phyloP scores from a whole-genome alignment of 2,329 filamentous ascomycete genomes.

The Phyllosticta citriasiana region DNA sequence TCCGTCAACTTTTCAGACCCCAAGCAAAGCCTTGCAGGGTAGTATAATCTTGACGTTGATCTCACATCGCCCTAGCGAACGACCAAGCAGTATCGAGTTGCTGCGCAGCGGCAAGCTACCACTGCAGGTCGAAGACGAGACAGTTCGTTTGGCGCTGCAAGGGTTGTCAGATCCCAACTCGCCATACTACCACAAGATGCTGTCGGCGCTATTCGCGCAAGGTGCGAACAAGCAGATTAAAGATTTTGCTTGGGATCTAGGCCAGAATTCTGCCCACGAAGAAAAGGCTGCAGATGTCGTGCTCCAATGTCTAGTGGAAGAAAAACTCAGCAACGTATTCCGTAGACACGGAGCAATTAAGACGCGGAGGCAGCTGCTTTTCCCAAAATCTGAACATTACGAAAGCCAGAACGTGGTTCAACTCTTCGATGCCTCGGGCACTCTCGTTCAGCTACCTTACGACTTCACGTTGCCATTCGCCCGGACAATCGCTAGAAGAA shows the following conservation, averaged over 20 bases:
- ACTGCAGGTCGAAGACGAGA: conserved; percentile 86
- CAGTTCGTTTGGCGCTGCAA: conserved; percentile 71
- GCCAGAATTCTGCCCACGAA: conserved; percentile 19
- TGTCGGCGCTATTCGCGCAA: conserved; percentile 72
- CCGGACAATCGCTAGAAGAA: conserved; percentile 65
- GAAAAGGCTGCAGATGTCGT: conserved; percentile 48
- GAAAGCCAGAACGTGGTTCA: conserved; percentile 58
- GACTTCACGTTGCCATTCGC: conserved; percentile 87
- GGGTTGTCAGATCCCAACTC: conserved; percentile 74
- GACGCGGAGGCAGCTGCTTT: conserved; percentile 60
- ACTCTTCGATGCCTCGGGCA: conserved; percentile 72
- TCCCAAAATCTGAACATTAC: conserved; percentile 77
- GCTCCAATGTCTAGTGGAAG: conserved; percentile 63
- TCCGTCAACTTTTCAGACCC: conserved; percentile 61
- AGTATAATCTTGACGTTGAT: conserved; percentile 72
- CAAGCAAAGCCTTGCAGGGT: conserved; percentile 59
- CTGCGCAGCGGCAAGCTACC: conserved; percentile 80
- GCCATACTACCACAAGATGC: conserved; percentile 80
- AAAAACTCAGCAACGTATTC: conserved; percentile 68
- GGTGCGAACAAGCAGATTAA: conserved; percentile 64
- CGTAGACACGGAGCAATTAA: conserved; percentile 83
- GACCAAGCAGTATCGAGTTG: conserved; percentile 73
- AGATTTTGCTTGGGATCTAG: conserved; percentile 48
- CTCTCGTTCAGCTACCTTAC: conserved; percentile 86
- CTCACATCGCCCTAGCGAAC: conserved; percentile 69